Base-by-base conservation (phyloP, 1,284 basidiomycete species). In the Sphagnurus paluster region DNA sequence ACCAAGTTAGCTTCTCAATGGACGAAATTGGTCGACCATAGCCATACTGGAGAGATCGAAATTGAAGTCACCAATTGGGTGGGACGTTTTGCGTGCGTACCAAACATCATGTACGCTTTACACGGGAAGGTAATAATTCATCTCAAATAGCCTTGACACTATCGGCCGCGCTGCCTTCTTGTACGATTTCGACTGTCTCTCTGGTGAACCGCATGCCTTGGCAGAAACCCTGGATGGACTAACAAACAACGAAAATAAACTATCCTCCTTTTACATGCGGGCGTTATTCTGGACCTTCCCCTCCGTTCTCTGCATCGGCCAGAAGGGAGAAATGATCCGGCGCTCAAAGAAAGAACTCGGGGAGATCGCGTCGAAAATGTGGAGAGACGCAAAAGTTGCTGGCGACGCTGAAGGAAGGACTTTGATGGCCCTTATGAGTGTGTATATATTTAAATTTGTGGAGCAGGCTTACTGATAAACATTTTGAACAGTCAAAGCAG, bases 191-290 rank as follows among this genome's bases (percentile, higher is more conserved):
- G 62, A 68, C 44, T 78, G 74, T 56, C 68, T 81, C 20, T 66
- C 70, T 13, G 75, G 71, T n/a, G 64, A 63, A 41, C 63, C 72
- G 1, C 70, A 76, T 54, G 57, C 67, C 16, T 59, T 82, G 6
- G 70, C 75, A 13, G 68, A 74, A 48, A 67, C 79, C 10, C 59
- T 82, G 32, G 79, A 82, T 50, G 71, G 71, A 24, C 64, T 82
- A 24, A 82, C 79, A 13, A 82, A 82, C 57, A 76, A 74, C 30
- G 71, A 80, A 55, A 72, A 78, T 56, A 77, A 70, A 26, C 57
- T 60, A n/a, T 72, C 75, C 36, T 79, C 80, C 1, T 82, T 82
- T 54, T 82, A 80, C 54, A 82, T 80, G 70, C 75, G 77, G 32
- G 79, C 80, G 29, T 62, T 82, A 20, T 80, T 82, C 49, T 82